Percentiles rank a stretch among this genome's conserved stretches.
phyloP scores from a whole-genome alignment of 371 early-diverging fungal species.

The Blastocladiella emersonii region DNA sequence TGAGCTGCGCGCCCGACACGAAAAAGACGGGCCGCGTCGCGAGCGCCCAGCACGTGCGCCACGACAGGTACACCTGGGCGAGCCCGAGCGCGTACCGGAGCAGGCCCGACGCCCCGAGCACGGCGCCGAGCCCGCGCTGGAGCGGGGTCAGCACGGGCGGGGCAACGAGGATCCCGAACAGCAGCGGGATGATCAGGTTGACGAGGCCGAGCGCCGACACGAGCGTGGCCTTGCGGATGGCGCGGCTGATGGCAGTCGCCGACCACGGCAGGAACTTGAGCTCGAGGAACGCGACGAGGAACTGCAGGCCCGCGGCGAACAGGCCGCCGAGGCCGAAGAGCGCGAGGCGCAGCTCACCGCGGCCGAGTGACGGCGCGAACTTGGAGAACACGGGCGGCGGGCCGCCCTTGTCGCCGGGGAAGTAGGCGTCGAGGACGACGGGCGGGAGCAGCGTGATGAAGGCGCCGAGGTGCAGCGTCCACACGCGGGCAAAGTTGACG shows the following conservation, averaged over 20 bases:
- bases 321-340: constrained; percentile 63
- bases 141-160: constrained; percentile 3
- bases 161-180: background rate
- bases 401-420: constrained; percentile 17
- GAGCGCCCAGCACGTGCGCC: background rate
- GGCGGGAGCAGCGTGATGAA: constrained; percentile 22
- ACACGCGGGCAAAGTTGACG: constrained; percentile 71
- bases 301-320: constrained; percentile 48
- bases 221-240: too few relatives aligned
- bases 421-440: background rate
- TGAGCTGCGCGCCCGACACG: constrained; percentile 12
- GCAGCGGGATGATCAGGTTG: constrained; percentile 5
- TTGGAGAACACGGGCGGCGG: constrained; percentile 16
- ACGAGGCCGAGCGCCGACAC: constrained; percentile 5
- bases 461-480: constrained; percentile 70
- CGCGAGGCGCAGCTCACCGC: constrained; percentile 27
- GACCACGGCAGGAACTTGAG: constrained; percentile 46
- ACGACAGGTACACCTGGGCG: constrained; percentile 5
- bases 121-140: background rate
- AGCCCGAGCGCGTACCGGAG: background rate
- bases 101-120: background rate
- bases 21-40: constrained; percentile 6
- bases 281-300: constrained; percentile 53
- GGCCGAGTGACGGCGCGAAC: too few relatives aligned
- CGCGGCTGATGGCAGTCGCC: background rate